Evolutionary conservation across 2,329 filamentous ascomycete species (phyloP).

Genomic region (Aotearoamyces nothofagi): DNA sequence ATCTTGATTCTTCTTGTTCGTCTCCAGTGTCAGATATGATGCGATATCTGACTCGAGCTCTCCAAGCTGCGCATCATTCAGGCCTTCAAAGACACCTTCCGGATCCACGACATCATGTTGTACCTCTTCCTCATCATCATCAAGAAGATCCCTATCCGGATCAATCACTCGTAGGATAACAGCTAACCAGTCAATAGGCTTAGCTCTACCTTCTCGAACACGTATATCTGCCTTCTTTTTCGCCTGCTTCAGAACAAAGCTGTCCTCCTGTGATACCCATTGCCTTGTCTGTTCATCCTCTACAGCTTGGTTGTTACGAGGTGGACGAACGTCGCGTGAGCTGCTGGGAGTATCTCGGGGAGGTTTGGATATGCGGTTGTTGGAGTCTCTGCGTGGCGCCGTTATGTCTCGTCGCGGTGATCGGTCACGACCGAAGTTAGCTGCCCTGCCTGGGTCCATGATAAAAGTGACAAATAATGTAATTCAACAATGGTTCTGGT

Average conservation of each 20-base stretch:
- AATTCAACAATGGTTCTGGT: no score
- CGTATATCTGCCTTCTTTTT: slow-evolving; percentile 97
- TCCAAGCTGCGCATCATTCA: slow-evolving; percentile 49
- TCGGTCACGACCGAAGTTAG: slow-evolving; percentile 13
- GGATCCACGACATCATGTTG: slow-evolving; percentile 67
- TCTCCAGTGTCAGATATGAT: slow-evolving; percentile 71
- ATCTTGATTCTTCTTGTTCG: slow-evolving; percentile 59
- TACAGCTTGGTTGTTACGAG: slow-evolving; percentile 12
- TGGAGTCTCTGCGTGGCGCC: slow-evolving; percentile 37
- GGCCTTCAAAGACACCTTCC: slow-evolving; percentile 60
- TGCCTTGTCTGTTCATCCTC: slow-evolving; percentile 62
- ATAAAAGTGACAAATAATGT: no score
- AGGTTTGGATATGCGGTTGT: slow-evolving; percentile 40
- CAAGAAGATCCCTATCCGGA: slow-evolving; percentile 67
- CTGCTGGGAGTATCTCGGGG: slow-evolving; percentile 14
- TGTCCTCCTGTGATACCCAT: slow-evolving; percentile 90
- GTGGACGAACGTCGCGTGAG: slow-evolving; percentile 12
- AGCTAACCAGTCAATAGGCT: slow-evolving; percentile 84
- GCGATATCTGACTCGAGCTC: slow-evolving; percentile 72
- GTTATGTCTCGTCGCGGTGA: slow-evolving; percentile 34
- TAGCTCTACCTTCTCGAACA: slow-evolving; percentile 78
- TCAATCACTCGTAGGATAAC: slow-evolving; percentile 86
- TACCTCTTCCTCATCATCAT: slow-evolving; percentile 58
- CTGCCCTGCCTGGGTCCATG: slow-evolving; percentile 18
- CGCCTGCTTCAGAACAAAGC: slow-evolving; percentile 88